Evolutionary conservation across 306 rosid species (phyloP), one percentile per base, ranked within the genome.

Genomic region (Dryas drummondii): DNA sequence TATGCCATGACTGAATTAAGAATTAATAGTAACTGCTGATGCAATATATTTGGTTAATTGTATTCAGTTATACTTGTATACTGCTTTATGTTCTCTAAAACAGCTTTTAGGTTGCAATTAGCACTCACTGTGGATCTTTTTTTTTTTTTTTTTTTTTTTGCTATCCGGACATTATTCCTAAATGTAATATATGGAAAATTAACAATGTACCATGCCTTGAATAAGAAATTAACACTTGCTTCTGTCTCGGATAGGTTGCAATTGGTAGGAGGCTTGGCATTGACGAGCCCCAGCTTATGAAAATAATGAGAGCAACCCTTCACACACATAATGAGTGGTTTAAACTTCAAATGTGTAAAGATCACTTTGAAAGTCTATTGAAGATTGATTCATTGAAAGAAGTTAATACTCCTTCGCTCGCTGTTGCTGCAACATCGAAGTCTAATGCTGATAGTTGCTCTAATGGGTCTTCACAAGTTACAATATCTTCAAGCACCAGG

Each of bases 271-370:
- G 91, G 88, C 92, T 96, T 77, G 99, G 94, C 58, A 87, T 96
- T 55, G 96, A 92, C 61, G 99, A 96, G 78, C 99, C 99, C 71
- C 99, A 85, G 79, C 98, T 96, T 70, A 88, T 96, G 90, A 96
- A 96, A 85, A 86, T 96, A 65, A 92, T 96, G 91, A 88, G 88
- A 72, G 91, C 92, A 45, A 84, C 93, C 54, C 90, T 96, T 54
- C 75, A 87, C 84, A 82, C 98, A 4, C 98, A 96, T 82, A 87
- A 84, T 59, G 99, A 96, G 80, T 96, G 98, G 99, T 96, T 92
- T 75, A 90, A 90, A 81, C 98, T 96, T 80, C 99, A 96, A 66
- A 96, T 89, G 99, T 96, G 99, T 79, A 96, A 92, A 85, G 99
- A 96, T 76, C 86, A 89, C 63, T 96, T 96, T 27, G 98, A 96